Conservation (phyloP, 1,139 yeast species). For the Protomyces macrosporus region DNA sequence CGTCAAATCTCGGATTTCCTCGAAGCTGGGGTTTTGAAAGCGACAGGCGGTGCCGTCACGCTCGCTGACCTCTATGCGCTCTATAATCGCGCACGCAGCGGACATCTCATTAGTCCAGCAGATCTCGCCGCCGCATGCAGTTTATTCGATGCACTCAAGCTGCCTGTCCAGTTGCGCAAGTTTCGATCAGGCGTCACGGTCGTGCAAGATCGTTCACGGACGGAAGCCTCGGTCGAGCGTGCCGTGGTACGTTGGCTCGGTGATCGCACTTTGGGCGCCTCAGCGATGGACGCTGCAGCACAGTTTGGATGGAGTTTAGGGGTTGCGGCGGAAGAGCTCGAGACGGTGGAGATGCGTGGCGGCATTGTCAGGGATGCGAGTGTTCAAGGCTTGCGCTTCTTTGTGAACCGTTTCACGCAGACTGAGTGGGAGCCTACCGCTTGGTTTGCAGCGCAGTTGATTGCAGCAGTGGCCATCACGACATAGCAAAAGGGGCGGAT, state of each 20-base stretch:
- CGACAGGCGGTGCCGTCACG: constrained; percentile 55
- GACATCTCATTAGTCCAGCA: constrained; percentile 54
- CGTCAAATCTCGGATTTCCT: constrained; percentile 58
- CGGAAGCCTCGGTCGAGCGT: constrained; percentile 34
- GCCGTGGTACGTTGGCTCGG: constrained; percentile 39
- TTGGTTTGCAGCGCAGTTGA: neutral
- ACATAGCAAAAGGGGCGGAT: neutral
- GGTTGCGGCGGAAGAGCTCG: constrained; percentile 64
- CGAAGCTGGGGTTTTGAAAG: constrained; percentile 42
- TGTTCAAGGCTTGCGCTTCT: constrained; percentile 45
- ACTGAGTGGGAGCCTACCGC: neutral
- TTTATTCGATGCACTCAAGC: constrained; percentile 45
- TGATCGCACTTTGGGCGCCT: constrained; percentile 39
- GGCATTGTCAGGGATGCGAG: constrained; percentile 61
- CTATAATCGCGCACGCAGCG: constrained; percentile 58
- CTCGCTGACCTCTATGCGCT: constrained; percentile 56
- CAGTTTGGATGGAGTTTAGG: constrained; percentile 62
- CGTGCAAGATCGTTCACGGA: constrained; percentile 44
- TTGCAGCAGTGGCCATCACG: neutral
- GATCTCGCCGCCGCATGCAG: constrained; percentile 53
- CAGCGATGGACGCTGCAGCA: constrained; percentile 48
- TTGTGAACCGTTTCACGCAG: constrained; percentile 2
- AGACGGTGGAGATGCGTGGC: constrained; percentile 53
- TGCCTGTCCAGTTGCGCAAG: constrained; percentile 46
- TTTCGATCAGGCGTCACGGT: constrained; percentile 45